Evolutionary conservation across 352 stramenopile species (phyloP), one percentile per base, ranked within the genome.

Genomic region (Globisporangium cylindrosporum): DNA sequence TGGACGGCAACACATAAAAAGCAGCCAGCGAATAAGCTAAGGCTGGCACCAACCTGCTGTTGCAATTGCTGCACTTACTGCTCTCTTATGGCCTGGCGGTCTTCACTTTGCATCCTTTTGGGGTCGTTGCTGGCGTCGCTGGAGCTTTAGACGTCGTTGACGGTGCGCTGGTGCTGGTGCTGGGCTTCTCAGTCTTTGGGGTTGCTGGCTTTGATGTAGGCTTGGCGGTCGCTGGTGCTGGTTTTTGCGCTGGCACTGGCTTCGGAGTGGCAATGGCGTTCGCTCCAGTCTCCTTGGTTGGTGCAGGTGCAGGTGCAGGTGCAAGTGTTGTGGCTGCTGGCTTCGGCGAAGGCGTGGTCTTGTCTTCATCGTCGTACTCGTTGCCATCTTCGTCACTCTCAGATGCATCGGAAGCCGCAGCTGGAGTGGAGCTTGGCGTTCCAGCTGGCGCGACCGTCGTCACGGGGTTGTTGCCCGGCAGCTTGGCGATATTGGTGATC

Each of bases 381-480:
- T 59, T 59, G 27, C 54, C 54, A 24, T 22, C 9, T 12, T 53
- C 57, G 32, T 49, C 56, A 9, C n/a, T 34, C 14, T 49, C 27
- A 2, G 38, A 32, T 20, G 3, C 32, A 20, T 62, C 34, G 25
- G 54, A 41, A 18, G 32, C 18, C 7, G 20, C 12, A 1, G 59
- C 43, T 3, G 55, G 60, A 22, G 25, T 56, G 49, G 29, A 15
- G 0, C 38, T 25, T 14, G 25, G 51, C n/a, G 36, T 18, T n/a
- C 29, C 29, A 53, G 27, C 34, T 29, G 38, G 53, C 34, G 27
- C 34, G 4, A 43, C 46, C 10, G 43, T 61, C 18, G 72, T 62
- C 15, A 75, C 71, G 18, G 69, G 67, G 68, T 85, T 82, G 38
- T 78, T 73, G n/a, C 78, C 75, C 0, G 78, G 78, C 18, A 86